phyloP scores from a whole-genome alignment of 1,139 yeast species.

The Zhuliangozyma blackwelliae region DNA sequence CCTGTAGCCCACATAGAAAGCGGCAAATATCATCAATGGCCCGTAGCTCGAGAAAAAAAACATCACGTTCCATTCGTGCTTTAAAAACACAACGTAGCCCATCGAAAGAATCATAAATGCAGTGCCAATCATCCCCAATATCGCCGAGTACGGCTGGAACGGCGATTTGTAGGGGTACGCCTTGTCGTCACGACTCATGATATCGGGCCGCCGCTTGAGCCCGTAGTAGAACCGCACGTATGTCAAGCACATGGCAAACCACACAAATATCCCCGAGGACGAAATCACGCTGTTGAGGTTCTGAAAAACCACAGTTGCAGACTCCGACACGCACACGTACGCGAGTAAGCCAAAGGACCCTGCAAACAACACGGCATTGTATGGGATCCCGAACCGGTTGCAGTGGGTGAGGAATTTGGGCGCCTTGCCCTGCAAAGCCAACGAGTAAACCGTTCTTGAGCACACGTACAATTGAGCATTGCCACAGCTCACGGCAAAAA shows the following conservation, averaged over 20 bases:
- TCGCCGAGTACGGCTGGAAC: conserved; percentile 72
- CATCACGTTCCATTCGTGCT: conserved; percentile 57
- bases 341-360: conserved; percentile 59
- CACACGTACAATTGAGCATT: conserved; percentile 75
- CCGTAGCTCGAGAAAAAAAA: conserved; percentile 70
- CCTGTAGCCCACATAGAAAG: conserved; percentile 55
- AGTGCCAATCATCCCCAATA: conserved; percentile 59
- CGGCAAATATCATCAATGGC: conserved; percentile 50
- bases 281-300: conserved; percentile 62
- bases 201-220: conserved; percentile 60
- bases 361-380: conserved; percentile 59
- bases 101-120: conserved; percentile 52
- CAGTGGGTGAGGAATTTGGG: conserved; percentile 60
- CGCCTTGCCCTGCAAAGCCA: conserved; percentile 68
- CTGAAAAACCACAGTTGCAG: conserved; percentile 63
- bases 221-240: conserved; percentile 71
- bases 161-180: conserved; percentile 77
- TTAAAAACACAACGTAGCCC: conserved; percentile 68
- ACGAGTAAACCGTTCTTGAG: conserved; percentile 71
- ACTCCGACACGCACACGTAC: conserved; percentile 52
- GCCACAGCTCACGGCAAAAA: conserved; percentile 75
- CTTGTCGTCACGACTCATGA: conserved; percentile 56
- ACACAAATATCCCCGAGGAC: conserved; percentile 67
- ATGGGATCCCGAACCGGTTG: conserved; percentile 67
- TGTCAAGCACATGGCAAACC: conserved; percentile 80